Conservation (phyloP, 345 rosid species). For the Theobroma cacao region DNA sequence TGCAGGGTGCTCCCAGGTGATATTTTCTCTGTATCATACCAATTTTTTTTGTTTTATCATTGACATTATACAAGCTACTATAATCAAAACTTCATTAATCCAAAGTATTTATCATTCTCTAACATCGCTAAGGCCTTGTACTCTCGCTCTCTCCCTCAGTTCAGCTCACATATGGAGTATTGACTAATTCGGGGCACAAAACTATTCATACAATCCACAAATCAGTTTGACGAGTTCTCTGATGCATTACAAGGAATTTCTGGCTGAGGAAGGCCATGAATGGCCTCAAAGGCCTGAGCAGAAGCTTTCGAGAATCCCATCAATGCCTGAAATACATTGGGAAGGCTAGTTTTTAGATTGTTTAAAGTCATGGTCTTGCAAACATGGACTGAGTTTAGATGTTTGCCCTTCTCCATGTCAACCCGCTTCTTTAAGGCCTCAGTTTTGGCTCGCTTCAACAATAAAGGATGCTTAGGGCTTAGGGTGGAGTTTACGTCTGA, state of each 20-base stretch:
- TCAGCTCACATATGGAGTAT: neutral
- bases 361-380: constrained; percentile 61
- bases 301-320: constrained; percentile 58
- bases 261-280: constrained; percentile 27
- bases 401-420: constrained; percentile 54
- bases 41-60: too few relatives aligned
- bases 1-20: neutral
- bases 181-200: neutral
- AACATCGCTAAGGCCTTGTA: neutral
- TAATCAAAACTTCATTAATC: neutral
- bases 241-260: constrained; percentile 27
- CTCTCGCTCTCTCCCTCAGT: neutral
- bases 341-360: constrained; percentile 74
- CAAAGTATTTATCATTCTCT: neutral
- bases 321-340: constrained; percentile 67
- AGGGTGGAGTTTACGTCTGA: constrained; percentile 34
- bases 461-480: constrained; percentile 70
- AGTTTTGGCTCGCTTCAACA: constrained; percentile 56
- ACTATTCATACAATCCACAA: too few relatives aligned
- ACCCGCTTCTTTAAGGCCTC: constrained; percentile 52
- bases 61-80: neutral
- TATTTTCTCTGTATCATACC: too few relatives aligned
- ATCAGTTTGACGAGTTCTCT: constrained; percentile 22
- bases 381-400: constrained; percentile 43
- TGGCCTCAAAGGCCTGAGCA: constrained; percentile 53